Evolutionary conservation across 2,329 filamentous ascomycete species (phyloP).

Genomic region (Colletotrichum tanaceti): DNA sequence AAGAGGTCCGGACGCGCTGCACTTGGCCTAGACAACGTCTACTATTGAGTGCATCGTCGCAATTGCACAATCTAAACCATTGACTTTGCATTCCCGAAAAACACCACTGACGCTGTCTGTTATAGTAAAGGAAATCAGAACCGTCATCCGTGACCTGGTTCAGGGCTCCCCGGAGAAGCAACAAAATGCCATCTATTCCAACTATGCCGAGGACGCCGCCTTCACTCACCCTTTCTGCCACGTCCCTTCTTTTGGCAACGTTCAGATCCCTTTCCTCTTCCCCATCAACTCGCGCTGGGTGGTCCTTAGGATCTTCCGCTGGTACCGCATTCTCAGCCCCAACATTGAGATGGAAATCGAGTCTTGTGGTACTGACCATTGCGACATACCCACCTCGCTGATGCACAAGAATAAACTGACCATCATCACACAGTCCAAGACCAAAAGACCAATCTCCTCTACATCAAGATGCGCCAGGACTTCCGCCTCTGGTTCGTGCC

Average conservation of each 20-base stretch:
- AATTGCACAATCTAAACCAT: too few species aligned
- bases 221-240: constrained; percentile 85
- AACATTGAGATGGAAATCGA: constrained; percentile 76
- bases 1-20: not conserved
- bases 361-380: constrained; percentile 57
- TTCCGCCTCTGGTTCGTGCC: constrained; percentile 84
- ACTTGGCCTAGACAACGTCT: not conserved
- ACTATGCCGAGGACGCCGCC: constrained; percentile 77
- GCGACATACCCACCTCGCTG: not conserved
- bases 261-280: constrained; percentile 53
- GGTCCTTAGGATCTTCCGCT: constrained; percentile 78
- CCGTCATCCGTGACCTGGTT: constrained; percentile 75
- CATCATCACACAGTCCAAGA: constrained; percentile 35
- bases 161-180: constrained; percentile 76
- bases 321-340: constrained; percentile 87
- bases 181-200: constrained; percentile 71
- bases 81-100: not conserved
- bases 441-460: constrained; percentile 64
- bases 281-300: constrained; percentile 72
- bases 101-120: constrained; percentile 22
- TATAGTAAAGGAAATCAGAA: constrained; percentile 68
- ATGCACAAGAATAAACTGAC: not conserved
- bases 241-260: constrained; percentile 65
- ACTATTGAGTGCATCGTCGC: not conserved
- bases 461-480: constrained; percentile 77